A percentile compares a stretch with the other conserved stretches of the same genome.
Conservation (phyloP, 352 stramenopile genomes). For the Pythium myriotylum region DNA sequence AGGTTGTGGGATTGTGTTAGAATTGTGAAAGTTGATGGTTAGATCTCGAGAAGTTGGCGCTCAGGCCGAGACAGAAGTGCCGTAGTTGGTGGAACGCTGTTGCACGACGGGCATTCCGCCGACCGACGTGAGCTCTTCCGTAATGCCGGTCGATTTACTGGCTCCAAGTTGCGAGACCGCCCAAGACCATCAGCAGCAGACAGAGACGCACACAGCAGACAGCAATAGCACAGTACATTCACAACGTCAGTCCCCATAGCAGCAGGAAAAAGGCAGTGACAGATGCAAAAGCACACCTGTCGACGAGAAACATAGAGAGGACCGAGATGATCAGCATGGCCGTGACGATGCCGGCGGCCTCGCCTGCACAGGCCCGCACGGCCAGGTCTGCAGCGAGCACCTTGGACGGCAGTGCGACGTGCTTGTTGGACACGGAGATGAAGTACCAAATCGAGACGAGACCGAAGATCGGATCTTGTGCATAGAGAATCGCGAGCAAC, state of each 20-base stretch:
- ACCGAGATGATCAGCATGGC: slow-evolving; percentile 57
- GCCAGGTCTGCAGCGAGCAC: slow-evolving; percentile 53
- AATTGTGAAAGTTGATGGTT: too few relatives aligned
- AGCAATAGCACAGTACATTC: slow-evolving; percentile 7
- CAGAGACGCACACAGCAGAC: slow-evolving; percentile 22
- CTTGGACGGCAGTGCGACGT: slow-evolving; percentile 44
- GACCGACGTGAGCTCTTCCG: slow-evolving; percentile 31
- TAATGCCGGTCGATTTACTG: slow-evolving; percentile 29
- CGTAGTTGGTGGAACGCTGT: slow-evolving; percentile 23
- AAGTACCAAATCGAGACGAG: slow-evolving; percentile 79
- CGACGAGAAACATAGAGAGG: slow-evolving; percentile 52
- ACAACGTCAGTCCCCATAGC: slow-evolving; percentile 8
- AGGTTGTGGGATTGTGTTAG: too few relatives aligned
- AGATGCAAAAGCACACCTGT: slow-evolving; percentile 51
- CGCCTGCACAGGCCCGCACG: slow-evolving; percentile 61
- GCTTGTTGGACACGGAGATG: slow-evolving; percentile 58
- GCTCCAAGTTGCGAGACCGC: slow-evolving; percentile 32
- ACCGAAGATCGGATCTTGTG: slow-evolving; percentile 57
- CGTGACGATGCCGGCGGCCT: slow-evolving; percentile 59
- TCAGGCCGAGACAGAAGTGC: slow-evolving; percentile 7
- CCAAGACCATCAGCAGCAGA: slow-evolving; percentile 18
- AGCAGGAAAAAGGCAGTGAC: slow-evolving; percentile 25
- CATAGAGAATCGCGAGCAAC: slow-evolving; percentile 61
- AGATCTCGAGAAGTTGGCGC: neutral
- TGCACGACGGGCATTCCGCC: slow-evolving; percentile 31